Evolutionary conservation across 2,329 filamentous ascomycete genomes (phyloP), one percentile per base, ranked within the genome.

Genomic region (Domatiomyces catenatus): DNA sequence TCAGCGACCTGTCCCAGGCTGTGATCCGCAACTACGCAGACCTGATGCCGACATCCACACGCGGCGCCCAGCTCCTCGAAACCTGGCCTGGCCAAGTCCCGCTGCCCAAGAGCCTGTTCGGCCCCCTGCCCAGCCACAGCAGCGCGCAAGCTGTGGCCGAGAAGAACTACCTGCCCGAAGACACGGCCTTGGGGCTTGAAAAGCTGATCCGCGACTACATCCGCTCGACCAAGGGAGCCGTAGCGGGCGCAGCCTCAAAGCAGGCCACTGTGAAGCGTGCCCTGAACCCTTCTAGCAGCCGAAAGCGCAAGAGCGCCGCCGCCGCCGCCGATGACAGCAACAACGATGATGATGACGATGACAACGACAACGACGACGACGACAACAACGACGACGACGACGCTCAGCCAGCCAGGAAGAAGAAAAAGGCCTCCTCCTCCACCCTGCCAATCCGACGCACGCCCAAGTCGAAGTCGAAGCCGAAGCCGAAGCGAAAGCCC

Each of bases 1-100:
- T 98, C 39, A 89, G 86, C 48, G 92, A 98, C 65, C 75, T 98
- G 8, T 80, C 89, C 0, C 86, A 92, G 66, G 77, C 81, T 2
- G 75, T 90, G 10, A 83, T 95, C 52, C 79, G 86, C 46, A 82
- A 83, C 58, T 98, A 85, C 74, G 86, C 92, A 64, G 88, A 94
- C 55, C 77, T 82, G 58, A 86, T 85, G 62, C 83, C 81, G 43
- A 95, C 90, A 83, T 68, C 70, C 48, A 67, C 69, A 49, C 69
- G 68, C 53, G 61, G 64, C 8, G 64, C 65, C 20, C 71, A 66
- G 52, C 82, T 78, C 43, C 83, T 96, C 63, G 84, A 92, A 62
- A 83, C 85, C 1, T 93, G 83, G 65, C 79, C 88, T 0, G 80
- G 78, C 44, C 93, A 93, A 67, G 76, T 92, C 52, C 81, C 84